Evolutionary conservation across 345 rosid species (phyloP).

Genomic region (Salix brachista): DNA sequence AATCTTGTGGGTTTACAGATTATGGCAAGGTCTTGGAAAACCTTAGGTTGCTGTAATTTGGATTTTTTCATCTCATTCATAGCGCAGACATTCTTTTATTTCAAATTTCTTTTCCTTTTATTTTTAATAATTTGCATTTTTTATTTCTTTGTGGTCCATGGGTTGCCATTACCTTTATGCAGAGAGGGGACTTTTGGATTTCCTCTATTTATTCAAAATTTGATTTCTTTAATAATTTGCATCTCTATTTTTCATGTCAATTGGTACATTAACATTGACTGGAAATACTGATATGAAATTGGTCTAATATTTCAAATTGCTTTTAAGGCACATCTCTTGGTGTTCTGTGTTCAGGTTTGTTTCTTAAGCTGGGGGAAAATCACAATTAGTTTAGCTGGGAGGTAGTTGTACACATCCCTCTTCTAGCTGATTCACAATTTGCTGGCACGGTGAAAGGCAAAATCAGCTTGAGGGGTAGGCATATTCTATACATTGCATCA

Average conservation of each 20-base stretch:
- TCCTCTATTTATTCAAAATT: background rate
- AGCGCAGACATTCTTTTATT: slow-evolving; percentile 5
- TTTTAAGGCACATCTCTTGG: slow-evolving; percentile 15
- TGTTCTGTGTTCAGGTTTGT: slow-evolving; percentile 29
- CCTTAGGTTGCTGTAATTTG: slow-evolving; percentile 5
- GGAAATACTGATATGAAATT: background rate
- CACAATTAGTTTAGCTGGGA: slow-evolving; percentile 16
- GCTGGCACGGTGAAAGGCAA: background rate
- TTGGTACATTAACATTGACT: background rate
- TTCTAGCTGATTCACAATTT: slow-evolving; percentile 7
- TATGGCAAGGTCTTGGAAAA: background rate
- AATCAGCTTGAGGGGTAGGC: slow-evolving; percentile 21
- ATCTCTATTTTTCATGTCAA: background rate
- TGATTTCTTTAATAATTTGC: background rate
- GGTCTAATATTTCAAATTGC: slow-evolving; percentile 10
- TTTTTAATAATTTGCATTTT: background rate
- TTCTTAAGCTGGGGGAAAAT: slow-evolving; percentile 20
- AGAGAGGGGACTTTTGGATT: background rate
- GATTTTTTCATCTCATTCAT: background rate
- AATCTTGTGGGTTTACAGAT: background rate
- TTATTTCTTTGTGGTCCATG: background rate
- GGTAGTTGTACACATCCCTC: slow-evolving; percentile 13
- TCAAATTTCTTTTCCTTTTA: background rate
- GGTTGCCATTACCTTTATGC: background rate
- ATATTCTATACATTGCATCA: slow-evolving; percentile 14